Conservation (phyloP, 2,329 filamentous ascomycete genomes). For the Sclerotinia nivalis region DNA sequence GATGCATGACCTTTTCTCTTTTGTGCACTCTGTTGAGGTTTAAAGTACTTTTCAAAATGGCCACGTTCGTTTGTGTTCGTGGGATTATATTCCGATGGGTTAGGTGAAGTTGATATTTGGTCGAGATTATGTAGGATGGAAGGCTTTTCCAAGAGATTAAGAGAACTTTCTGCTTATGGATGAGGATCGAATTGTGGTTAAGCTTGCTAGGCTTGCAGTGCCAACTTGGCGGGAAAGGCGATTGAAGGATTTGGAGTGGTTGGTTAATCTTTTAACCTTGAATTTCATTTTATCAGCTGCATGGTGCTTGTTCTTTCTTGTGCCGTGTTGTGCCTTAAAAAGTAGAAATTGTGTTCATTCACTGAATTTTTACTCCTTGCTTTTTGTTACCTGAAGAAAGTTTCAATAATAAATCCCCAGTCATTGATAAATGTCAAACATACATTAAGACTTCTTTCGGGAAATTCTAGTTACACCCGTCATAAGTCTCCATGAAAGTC, state of each 20-base stretch:
- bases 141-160: slow-evolving; percentile 1
- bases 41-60: background rate
- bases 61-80: background rate
- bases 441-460: background rate
- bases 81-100: slow-evolving; percentile 6
- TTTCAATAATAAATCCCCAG: too few relatives aligned
- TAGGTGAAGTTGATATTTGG: background rate
- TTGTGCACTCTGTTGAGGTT: slow-evolving; percentile 1
- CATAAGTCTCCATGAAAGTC: background rate
- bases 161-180: background rate
- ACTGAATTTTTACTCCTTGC: background rate
- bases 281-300: slow-evolving; percentile 22
- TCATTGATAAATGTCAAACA: background rate
- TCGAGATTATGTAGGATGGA: background rate
- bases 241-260: slow-evolving; percentile 5
- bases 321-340: slow-evolving; percentile 12
- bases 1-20: background rate
- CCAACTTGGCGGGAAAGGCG: background rate
- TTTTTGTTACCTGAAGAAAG: background rate
- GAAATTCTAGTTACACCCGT: background rate
- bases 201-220: slow-evolving; percentile 4
- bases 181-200: background rate
- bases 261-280: slow-evolving; percentile 20
- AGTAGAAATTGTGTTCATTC: background rate
- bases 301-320: background rate